phyloP scores from a whole-genome alignment of 805 yeast genomes.

The Komagataella kurtzmanii region DNA sequence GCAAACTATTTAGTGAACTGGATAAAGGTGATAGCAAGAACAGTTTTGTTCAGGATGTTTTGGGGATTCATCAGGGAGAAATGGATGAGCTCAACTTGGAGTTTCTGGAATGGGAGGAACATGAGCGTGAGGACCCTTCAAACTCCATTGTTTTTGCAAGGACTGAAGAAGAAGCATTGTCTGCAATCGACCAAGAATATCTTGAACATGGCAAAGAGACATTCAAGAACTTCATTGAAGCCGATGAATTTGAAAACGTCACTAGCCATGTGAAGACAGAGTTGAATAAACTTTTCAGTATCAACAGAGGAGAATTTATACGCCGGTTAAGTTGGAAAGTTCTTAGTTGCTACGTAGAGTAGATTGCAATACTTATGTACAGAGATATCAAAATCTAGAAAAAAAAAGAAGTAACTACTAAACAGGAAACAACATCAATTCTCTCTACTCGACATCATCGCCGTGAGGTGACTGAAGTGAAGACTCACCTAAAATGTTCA shows the following conservation, averaged over 20 bases:
- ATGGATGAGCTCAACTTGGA: slow-evolving; percentile 28
- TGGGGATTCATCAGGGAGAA: slow-evolving; percentile 17
- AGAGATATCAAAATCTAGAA: neutral
- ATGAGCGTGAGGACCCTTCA: neutral
- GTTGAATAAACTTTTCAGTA: neutral
- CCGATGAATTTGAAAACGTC: slow-evolving; percentile 12
- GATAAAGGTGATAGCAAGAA: slow-evolving; percentile 2
- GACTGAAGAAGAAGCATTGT: neutral
- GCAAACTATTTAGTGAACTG: slow-evolving; percentile 14
- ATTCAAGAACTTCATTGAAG: neutral
- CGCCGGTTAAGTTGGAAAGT: neutral
- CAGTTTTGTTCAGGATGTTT: slow-evolving; percentile 4
- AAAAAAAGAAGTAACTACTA: neutral
- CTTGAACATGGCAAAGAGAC: neutral
- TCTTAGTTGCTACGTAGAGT: neutral
- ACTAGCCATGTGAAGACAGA: slow-evolving; percentile 4
- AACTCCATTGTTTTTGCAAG: neutral
- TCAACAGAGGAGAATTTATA: neutral
- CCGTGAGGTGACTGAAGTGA: neutral
- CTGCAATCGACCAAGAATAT: neutral
- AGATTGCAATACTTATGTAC: neutral
- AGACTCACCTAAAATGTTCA: slow-evolving; percentile 43
- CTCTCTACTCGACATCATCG: neutral
- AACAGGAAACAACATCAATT: neutral
- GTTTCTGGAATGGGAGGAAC: slow-evolving; percentile 7